Conservation (phyloP, 2,329 filamentous ascomycete species). For the Clarireedia sp. region DNA sequence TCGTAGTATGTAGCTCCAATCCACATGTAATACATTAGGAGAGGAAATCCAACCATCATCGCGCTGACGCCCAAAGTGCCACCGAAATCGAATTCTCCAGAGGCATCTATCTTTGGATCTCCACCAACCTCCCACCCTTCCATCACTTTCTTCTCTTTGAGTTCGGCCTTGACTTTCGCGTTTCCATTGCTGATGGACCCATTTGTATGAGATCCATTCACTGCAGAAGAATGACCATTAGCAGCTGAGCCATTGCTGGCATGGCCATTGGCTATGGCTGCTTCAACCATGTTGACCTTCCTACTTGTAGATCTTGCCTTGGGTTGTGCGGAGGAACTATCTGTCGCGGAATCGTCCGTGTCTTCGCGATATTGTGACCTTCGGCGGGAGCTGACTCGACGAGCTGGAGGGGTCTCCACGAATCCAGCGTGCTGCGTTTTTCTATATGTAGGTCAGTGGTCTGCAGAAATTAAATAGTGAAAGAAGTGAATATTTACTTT, state of each 20-base stretch:
- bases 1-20: constrained; percentile 89
- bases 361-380: constrained; percentile 30
- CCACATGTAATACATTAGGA: constrained; percentile 99
- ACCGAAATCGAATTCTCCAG: constrained; percentile 72
- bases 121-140: constrained; percentile 53
- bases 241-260: constrained; percentile 10
- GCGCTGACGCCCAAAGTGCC: constrained; percentile 69
- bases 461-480: background rate
- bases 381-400: constrained; percentile 33
- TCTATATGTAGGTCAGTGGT: constrained; percentile 29
- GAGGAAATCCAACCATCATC: constrained; percentile 91
- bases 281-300: constrained; percentile 20
- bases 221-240: constrained; percentile 6
- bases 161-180: constrained; percentile 10
- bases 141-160: constrained; percentile 23
- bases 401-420: constrained; percentile 42
- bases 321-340: constrained; percentile 15
- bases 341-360: constrained; percentile 28
- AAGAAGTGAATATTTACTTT: constrained; percentile 21
- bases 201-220: constrained; percentile 10
- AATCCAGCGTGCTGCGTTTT: constrained; percentile 44
- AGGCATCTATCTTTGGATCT: constrained; percentile 56
- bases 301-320: constrained; percentile 17
- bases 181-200: constrained; percentile 3
- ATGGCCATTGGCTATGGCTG: constrained; percentile 18